phyloP scores from a whole-genome alignment of 1,284 basidiomycete species.

The Lignosus rhinocerotis region DNA sequence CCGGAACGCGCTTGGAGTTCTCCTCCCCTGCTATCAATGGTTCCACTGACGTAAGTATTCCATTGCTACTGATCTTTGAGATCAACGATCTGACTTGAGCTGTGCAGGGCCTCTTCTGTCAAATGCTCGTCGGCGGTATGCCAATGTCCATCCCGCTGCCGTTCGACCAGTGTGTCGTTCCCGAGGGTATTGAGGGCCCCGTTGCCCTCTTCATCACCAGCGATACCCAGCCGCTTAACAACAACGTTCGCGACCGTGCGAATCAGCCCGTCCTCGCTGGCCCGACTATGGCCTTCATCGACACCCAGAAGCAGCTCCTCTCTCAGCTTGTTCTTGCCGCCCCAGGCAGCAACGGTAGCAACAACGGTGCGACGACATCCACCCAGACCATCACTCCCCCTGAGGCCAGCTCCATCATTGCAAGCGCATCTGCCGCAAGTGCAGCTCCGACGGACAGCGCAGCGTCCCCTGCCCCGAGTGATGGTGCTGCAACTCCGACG shows the following conservation, averaged over 20 bases:
- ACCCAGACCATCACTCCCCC: conserved; percentile 25
- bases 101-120: conserved; percentile 62
- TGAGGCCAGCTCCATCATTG: conserved; percentile 25
- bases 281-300: conserved; percentile 69
- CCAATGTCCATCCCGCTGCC: conserved; percentile 59
- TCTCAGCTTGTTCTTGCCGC: conserved; percentile 44
- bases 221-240: conserved; percentile 61
- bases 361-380: conserved; percentile 16
- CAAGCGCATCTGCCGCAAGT: conserved; percentile 12
- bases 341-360: conserved; percentile 11
- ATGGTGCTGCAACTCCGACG: conserved; percentile 7
- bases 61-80: background rate
- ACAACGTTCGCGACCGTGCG: conserved; percentile 64
- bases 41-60: conserved; percentile 39
- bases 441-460: conserved; percentile 2
- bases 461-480: background rate
- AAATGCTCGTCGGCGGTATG: conserved; percentile 73
- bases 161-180: conserved; percentile 61
- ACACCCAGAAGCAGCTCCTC: conserved; percentile 53
- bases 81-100: background rate
- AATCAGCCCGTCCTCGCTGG: conserved; percentile 65
- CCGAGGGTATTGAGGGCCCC: conserved; percentile 64
- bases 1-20: conserved; percentile 67
- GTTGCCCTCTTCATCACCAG: conserved; percentile 74
- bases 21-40: conserved; percentile 56